Percentiles rank a stretch among this genome's conserved stretches.
Evolutionary conservation across 148 eudicot species (phyloP).

Genomic region (Chenopodium suecicum): DNA sequence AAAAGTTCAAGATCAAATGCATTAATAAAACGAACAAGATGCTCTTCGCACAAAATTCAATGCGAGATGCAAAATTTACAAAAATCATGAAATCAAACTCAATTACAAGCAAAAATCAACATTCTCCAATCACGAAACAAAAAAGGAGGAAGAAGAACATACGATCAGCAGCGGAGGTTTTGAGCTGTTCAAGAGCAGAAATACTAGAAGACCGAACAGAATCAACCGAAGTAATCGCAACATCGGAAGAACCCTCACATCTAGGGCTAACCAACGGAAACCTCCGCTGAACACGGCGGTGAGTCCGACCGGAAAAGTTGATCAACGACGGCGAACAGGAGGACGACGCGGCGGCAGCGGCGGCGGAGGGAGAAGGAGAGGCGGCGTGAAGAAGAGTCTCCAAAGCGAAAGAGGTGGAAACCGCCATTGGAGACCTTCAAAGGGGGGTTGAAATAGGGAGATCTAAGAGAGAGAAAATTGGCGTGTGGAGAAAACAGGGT

Average conservation of each 20-base stretch:
- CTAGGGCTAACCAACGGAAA: conserved; percentile 22
- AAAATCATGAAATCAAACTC: too few species aligned
- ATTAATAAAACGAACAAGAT: too few species aligned
- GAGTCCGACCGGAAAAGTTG: conserved; percentile 30
- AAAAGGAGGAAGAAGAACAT: background rate
- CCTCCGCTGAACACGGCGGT: conserved; percentile 25
- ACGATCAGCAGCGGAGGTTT: conserved; percentile 51
- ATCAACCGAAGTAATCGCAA: background rate
- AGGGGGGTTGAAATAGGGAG: background rate
- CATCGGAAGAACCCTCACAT: conserved; percentile 35
- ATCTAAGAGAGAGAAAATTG: background rate
- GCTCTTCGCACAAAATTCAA: too few species aligned
- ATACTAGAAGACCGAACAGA: conserved; percentile 32
- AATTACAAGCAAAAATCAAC: too few species aligned
- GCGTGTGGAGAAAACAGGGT: conserved; percentile 16
- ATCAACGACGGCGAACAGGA: conserved; percentile 31
- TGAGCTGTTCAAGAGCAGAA: conserved; percentile 46
- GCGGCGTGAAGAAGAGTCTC: conserved; percentile 44
- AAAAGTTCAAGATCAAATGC: too few species aligned
- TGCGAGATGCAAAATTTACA: too few species aligned
- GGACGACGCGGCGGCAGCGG: conserved; percentile 15
- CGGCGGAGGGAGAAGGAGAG: conserved; percentile 10
- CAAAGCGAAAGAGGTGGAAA: conserved; percentile 47
- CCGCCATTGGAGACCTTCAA: conserved; percentile 47
- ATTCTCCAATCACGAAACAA: background rate